Percentiles rank a stretch among this genome's conserved stretches.
Evolutionary conservation across 2,329 filamentous ascomycete species (phyloP).

Genomic region (Grosmannia clavigera): DNA sequence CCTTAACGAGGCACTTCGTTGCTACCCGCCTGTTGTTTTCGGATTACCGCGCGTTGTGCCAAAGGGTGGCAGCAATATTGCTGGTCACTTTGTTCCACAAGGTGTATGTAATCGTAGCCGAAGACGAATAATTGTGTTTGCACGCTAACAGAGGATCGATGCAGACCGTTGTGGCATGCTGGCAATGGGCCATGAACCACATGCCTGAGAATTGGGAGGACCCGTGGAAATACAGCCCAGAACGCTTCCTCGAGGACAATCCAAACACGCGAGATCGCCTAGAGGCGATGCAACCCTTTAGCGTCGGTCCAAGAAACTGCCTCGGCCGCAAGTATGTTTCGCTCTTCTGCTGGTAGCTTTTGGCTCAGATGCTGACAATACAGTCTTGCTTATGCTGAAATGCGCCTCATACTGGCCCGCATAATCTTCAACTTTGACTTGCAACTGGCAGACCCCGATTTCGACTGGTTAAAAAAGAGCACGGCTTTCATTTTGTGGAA

Average conservation of each 20-base stretch:
- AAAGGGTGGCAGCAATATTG: slow-evolving; percentile 17
- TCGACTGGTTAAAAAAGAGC: neutral
- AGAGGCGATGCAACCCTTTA: slow-evolving; percentile 33
- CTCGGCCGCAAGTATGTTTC: slow-evolving; percentile 33
- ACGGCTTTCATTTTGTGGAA: neutral
- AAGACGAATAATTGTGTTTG: neutral
- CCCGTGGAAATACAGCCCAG: slow-evolving; percentile 13
- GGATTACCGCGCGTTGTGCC: slow-evolving; percentile 3
- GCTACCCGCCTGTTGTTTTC: slow-evolving; percentile 8
- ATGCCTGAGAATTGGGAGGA: slow-evolving; percentile 28
- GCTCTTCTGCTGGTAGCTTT: neutral
- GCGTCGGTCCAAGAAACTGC: slow-evolving; percentile 33
- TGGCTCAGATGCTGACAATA: neutral
- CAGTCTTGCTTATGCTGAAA: slow-evolving; percentile 7
- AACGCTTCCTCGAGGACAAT: slow-evolving; percentile 20
- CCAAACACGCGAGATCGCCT: slow-evolving; percentile 27
- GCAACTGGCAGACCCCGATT: neutral
- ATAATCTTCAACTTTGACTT: neutral
- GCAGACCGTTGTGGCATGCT: slow-evolving; percentile 1
- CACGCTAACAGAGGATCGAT: neutral
- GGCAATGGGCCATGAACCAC: slow-evolving; percentile 18
- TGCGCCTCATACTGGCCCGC: slow-evolving; percentile 1
- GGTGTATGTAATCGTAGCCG: neutral
- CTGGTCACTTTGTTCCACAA: slow-evolving; percentile 20
- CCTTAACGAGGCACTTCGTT: slow-evolving; percentile 10